Evolutionary conservation across 805 yeast genomes (phyloP), one percentile per base, ranked within the genome.

Genomic region (Torulaspora microellipsoides): DNA sequence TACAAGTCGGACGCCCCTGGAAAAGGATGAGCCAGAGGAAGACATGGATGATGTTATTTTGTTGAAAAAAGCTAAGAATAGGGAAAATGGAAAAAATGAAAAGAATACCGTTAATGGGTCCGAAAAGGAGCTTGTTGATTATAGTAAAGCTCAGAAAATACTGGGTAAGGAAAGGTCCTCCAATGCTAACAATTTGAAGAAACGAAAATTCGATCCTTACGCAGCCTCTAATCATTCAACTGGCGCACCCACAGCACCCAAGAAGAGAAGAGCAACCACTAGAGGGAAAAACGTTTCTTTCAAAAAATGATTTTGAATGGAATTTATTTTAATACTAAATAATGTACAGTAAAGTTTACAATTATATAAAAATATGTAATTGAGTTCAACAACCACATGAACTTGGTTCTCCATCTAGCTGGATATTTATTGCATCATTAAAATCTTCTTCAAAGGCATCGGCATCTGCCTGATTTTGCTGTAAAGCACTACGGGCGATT

Each of bases 361-460:
- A 31, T 27, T 30, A 34, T 40, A 40, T 34, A 12, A n/a, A 27
- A n/a, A 36, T 36, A 34, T 17, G 15, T 35, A 20, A 23, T 28
- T 33, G 8, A 14, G 31, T 32, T 49, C 40, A 87, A 66, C 96
- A 88, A 17, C 80, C 81, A 71, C 96, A 89, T 7, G 83, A 77
- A 42, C 82, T 71, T 31, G 75, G 64, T 43, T 89, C 96, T 43
- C 82, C 83, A 60, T 90, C 97, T 56, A 91, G 77, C 62, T 88
- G 93, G 58, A 91, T 91, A 65, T 91, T 91, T 52, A 91, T 91
- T 17, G 98, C 97, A 66, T 91, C 98, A 37, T 93, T 85, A 65
- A 89, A 91, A 66, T 91, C 98, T 58, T 90, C 96, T 54, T 81
- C 83, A 58, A 84, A 89, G 46, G 88, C 96, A 57, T 86, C 86